These are phyloP conservation scores for Trichoderma pleuroti DNA, from an alignment of 2,329 filamentous ascomycete genomes.

Conservation along the genomic window DNA sequence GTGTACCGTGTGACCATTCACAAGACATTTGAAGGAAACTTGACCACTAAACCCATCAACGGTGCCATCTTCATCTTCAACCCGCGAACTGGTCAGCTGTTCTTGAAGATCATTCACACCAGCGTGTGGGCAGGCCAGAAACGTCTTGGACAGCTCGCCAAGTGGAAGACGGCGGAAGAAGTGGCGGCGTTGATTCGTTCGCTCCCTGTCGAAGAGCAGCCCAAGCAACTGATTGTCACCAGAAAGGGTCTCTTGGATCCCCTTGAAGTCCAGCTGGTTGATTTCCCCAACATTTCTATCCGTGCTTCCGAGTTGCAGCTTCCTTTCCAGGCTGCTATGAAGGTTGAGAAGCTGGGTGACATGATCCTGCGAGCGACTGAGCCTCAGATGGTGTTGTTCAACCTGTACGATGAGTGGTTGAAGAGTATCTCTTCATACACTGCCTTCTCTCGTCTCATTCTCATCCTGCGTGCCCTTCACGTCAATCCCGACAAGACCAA, in stretches of 20 bases:
- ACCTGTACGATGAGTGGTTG: constrained; percentile 97
- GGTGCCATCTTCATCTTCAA: constrained; percentile 99
- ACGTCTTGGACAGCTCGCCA: constrained; percentile 94
- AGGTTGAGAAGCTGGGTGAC: constrained; percentile 97
- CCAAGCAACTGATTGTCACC: constrained; percentile 97
- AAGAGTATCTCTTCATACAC: constrained; percentile 99
- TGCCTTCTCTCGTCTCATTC: constrained; percentile 88
- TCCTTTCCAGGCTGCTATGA: constrained; percentile 99
- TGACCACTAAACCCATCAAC: constrained; percentile 99
- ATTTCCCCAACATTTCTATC: constrained; percentile 99
- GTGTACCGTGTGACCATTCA: constrained; percentile 99
- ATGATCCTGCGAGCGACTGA: constrained; percentile 98
- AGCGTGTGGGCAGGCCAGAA: constrained; percentile 99
- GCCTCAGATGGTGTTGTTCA: constrained; percentile 99
- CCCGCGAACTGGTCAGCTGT: constrained; percentile 93
- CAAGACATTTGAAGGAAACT: constrained; percentile 98
- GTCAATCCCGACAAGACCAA: constrained; percentile 99
- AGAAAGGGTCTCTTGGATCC: constrained; percentile 96
- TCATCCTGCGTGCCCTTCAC: constrained; percentile 91
- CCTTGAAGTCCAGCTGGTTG: constrained; percentile 91
- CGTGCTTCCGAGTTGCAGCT: constrained; percentile 94
- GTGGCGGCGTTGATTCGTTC: constrained; percentile 95
- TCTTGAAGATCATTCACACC: constrained; percentile 99
- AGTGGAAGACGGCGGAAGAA: constrained; percentile 99
- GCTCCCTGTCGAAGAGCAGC: constrained; percentile 93